A percentile compares a stretch with the other conserved stretches of the same genome.
phyloP scores from a whole-genome alignment of 202 grass and related monocot genomes.

The Carex arenaria region DNA sequence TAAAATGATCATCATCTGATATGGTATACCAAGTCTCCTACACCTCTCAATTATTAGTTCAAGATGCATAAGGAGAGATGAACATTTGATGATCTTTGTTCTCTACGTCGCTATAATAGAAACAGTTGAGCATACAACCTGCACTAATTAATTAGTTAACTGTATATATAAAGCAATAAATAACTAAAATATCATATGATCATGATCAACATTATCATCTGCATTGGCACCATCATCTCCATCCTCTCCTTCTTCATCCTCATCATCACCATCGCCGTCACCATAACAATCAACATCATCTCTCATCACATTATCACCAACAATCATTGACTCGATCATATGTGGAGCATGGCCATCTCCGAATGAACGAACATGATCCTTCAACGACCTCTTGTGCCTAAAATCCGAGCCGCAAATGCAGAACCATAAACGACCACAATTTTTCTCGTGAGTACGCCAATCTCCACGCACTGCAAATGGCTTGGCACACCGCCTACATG shows the following conservation, averaged over 20 bases:
- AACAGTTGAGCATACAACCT: background rate
- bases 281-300: constrained; percentile 47
- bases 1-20: background rate
- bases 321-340: constrained; percentile 52
- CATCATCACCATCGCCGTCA: constrained; percentile 13
- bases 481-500: constrained; percentile 81
- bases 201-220: constrained; percentile 12
- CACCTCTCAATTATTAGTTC: background rate
- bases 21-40: background rate
- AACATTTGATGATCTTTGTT: constrained; percentile 12
- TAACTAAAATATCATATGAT: constrained; percentile 27
- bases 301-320: constrained; percentile 21
- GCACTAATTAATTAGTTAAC: background rate
- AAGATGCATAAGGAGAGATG: background rate
- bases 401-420: constrained; percentile 90
- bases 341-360: constrained; percentile 79
- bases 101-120: background rate
- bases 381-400: constrained; percentile 78
- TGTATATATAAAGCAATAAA: background rate
- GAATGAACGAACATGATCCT: constrained; percentile 72
- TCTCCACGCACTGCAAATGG: constrained; percentile 80
- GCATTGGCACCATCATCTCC: constrained; percentile 17
- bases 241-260: constrained; percentile 22
- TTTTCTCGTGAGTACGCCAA: constrained; percentile 88
- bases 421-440: constrained; percentile 79